Evolutionary conservation across 2,329 filamentous ascomycete species (phyloP), one percentile per base, ranked within the genome.

Genomic region (Venturia carpophila): DNA sequence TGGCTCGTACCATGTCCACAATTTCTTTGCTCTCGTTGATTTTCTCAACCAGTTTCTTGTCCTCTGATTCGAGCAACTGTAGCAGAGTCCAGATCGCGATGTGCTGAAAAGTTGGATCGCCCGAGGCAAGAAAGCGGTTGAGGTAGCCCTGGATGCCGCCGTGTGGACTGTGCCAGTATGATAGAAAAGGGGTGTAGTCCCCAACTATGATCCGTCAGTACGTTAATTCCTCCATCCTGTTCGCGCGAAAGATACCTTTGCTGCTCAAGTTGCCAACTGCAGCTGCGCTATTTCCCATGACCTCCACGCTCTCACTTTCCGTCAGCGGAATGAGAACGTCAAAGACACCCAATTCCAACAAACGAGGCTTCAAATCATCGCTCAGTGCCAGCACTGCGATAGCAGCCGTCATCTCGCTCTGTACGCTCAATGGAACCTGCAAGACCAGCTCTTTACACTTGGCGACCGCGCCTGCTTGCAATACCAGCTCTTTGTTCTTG

Each of bases 381-480:
- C 93, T 97, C 63, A 99, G 80, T 21, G 94, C 94, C 68, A 99
- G 83, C 17, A 99, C 94, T 45, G 94, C 94, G 76, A 99, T 97
- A 1, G 94, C 94, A n/a, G 94, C 94, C 5, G 94, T 99, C 94
- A 99, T 99, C 76, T 99, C 94, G 1, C 92, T 97, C 75, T 99
- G 94, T 2, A 99, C 94, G 47, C 90, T 93, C 61, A 97, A 83
- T 0, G 94, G 92, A 2, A 97, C 94, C 65, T 95, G 88, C 21
- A 99, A 81, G 30, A 99, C 92, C 63, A 99, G 83, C 73, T 97
- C 91, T 78, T 97, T 97, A 86, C 94, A 99, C 76, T 97, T 97
- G 74, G 97, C 92, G 47, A 99, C 94, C 1, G 94, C 94, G 30
- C 94, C 94, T 42, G 94, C 94, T 76, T 97, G 92, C 61, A 99